A percentile compares a stretch with the other conserved stretches of the same genome.
These are phyloP conservation scores for Calocybe gangraenosa DNA, from an alignment of 768 basidiomycete genomes.

Conservation along the genomic window DNA sequence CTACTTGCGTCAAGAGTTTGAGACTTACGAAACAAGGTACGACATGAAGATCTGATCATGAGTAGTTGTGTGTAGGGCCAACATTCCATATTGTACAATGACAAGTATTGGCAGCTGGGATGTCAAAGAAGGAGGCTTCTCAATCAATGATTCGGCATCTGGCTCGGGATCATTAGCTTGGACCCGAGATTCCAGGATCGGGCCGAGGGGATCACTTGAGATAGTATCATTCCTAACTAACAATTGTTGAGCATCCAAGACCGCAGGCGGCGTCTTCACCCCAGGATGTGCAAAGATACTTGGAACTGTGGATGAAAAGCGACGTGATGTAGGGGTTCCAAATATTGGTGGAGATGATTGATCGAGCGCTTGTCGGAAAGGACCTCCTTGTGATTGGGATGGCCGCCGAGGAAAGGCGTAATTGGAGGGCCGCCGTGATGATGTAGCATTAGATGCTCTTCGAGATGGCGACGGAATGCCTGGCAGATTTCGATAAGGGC, in stretches of 20 bases:
- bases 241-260: slow-evolving; percentile 67
- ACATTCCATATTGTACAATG: slow-evolving; percentile 85
- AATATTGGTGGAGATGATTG: slow-evolving; percentile 30
- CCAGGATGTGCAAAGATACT: slow-evolving; percentile 84
- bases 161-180: slow-evolving; percentile 19
- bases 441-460: slow-evolving; percentile 25
- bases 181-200: slow-evolving; percentile 48
- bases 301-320: slow-evolving; percentile 56
- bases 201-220: slow-evolving; percentile 36
- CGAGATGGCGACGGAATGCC: slow-evolving; percentile 24
- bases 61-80: slow-evolving; percentile 85
- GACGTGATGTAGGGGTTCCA: slow-evolving; percentile 42
- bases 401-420: slow-evolving; percentile 29
- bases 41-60: slow-evolving; percentile 92
- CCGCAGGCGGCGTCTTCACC: slow-evolving; percentile 71
- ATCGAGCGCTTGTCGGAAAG: slow-evolving; percentile 27
- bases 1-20: neutral
- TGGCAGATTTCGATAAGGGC: slow-evolving; percentile 16
- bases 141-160: slow-evolving; percentile 37
- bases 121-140: slow-evolving; percentile 61
- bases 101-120: slow-evolving; percentile 78
- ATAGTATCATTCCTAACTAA: slow-evolving; percentile 38
- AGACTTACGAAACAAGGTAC: slow-evolving; percentile 80
- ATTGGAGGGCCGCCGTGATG: slow-evolving; percentile 22
- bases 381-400: slow-evolving; percentile 23